phyloP scores from a whole-genome alignment of 805 yeast genomes.

The Metschnikowia chrysomelidarum region DNA sequence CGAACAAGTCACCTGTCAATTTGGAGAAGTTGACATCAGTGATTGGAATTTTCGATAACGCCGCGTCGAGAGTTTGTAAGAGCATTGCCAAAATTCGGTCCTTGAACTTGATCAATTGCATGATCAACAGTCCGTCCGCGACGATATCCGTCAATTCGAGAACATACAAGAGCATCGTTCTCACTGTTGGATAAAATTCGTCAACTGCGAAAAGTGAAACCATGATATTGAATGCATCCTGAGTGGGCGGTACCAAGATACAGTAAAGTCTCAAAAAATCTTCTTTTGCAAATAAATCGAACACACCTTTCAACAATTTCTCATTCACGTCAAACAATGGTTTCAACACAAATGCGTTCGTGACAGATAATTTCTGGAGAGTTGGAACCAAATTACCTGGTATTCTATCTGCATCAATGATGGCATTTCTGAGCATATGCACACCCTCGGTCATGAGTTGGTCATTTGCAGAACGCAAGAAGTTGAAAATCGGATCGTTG shows the following conservation, averaged over 20 bases:
- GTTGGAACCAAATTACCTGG: conserved; percentile 22
- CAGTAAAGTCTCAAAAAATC: conserved; percentile 36
- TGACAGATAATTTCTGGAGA: conserved; percentile 28
- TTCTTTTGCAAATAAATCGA: conserved; percentile 26
- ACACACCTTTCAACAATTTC: conserved; percentile 23
- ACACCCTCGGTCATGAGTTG: conserved; percentile 36
- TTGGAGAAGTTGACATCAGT: conserved; percentile 30
- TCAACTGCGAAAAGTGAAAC: conserved; percentile 25
- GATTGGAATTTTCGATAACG: conserved; percentile 32
- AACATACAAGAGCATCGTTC: conserved; percentile 27
- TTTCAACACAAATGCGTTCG: conserved; percentile 28
- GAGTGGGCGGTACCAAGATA: conserved; percentile 23
- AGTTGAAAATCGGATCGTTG: conserved; percentile 36
- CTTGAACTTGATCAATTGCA: conserved; percentile 38
- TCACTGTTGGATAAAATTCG: conserved; percentile 29
- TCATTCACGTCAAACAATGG: conserved; percentile 33
- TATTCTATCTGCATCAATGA: conserved; percentile 35
- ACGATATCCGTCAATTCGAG: conserved; percentile 31
- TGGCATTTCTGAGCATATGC: conserved; percentile 35
- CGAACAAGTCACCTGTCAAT: conserved; percentile 27
- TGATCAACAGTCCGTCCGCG: conserved; percentile 30
- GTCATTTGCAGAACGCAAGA: conserved; percentile 31
- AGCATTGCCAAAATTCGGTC: conserved; percentile 27
- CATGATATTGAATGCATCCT: conserved; percentile 22
- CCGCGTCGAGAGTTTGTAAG: conserved; percentile 26